Evolutionary conservation across 441 rosid genomes (phyloP).

Genomic region (Macaranga tanarius): DNA sequence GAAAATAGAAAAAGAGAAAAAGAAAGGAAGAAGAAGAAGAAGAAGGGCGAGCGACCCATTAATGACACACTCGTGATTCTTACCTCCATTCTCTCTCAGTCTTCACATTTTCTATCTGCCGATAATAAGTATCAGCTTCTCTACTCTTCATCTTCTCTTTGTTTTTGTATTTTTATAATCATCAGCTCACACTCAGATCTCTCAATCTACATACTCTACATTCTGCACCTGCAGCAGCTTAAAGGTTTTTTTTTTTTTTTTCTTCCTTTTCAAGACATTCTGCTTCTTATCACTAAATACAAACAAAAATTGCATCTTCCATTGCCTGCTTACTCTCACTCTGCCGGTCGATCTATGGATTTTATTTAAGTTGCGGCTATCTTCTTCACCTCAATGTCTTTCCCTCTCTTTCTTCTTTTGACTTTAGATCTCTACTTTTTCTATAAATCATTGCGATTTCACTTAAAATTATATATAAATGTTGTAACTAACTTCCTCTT

Average conservation of each 20-base stretch:
- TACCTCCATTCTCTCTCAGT: background rate
- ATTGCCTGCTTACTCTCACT: background rate
- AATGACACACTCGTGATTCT: slow-evolving; percentile 23
- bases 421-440: slow-evolving; percentile 15
- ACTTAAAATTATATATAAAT: background rate
- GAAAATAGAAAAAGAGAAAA: background rate
- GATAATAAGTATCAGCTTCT: background rate
- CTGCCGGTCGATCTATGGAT: background rate
- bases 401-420: background rate
- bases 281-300: too few relatives aligned
- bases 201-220: background rate
- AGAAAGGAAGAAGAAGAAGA: too few relatives aligned
- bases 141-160: background rate
- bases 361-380: background rate
- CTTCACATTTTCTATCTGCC: background rate
- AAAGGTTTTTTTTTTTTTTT: background rate
- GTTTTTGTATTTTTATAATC: too few relatives aligned
- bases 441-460: background rate
- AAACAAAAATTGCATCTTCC: too few relatives aligned
- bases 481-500: background rate
- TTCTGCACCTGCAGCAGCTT: background rate
- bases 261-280: background rate
- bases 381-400: background rate
- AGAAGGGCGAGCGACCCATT: slow-evolving; percentile 3
- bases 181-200: slow-evolving; percentile 3